Base-by-base conservation (phyloP, 441 rosid genomes). In the Omphalea diandra region DNA sequence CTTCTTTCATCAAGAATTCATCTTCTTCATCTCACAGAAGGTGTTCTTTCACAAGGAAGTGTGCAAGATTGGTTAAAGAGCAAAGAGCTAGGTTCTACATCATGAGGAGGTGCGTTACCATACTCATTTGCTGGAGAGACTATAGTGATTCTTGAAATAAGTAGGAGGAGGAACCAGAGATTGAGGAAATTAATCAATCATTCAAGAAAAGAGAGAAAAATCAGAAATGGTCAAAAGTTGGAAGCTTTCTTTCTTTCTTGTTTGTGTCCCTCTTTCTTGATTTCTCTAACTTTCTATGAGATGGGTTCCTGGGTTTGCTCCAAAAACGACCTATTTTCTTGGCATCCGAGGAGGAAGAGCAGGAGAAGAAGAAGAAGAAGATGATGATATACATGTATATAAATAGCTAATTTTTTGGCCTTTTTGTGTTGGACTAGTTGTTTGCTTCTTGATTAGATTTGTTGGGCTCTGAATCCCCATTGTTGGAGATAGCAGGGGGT, bases 101-200 rank as follows among this genome's bases (percentile, higher is more conserved):
- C 82, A 75, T 94, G 89, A 79, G 97, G 77, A 86, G 97, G 14
- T 94, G 98, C 65, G 88, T 94, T 0, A 77, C 83, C 63, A 94
- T 94, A 92, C 92, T 94, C 54, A 83, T 94, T 35, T 91, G 98
- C 81, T 94, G 97, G 98, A 87, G 88, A 55, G 97, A 94, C 47
- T 88, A 85, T 49, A 76, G 83, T 2, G 94, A 93, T 75, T 83
- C 97, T 75, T 91, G 76, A 84, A 65, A 12, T 11, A 29, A 36
- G 0, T 3, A n/a, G 33, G 26, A 14, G 15, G 38, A 47, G 61
- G 15, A 7, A 14, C 11, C 29, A 18, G 35, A 1, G 9, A 31
- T 4, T 2, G 63, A 74, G 50, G 41, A 54, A n/a, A n/a, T n/a
- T n/a, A n/a, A n/a, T n/a, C n/a, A n/a, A 24, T 22, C 49, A 36